These are phyloP conservation scores for Senna tora DNA, from an alignment of 306 rosid species.

Conservation along the genomic window DNA sequence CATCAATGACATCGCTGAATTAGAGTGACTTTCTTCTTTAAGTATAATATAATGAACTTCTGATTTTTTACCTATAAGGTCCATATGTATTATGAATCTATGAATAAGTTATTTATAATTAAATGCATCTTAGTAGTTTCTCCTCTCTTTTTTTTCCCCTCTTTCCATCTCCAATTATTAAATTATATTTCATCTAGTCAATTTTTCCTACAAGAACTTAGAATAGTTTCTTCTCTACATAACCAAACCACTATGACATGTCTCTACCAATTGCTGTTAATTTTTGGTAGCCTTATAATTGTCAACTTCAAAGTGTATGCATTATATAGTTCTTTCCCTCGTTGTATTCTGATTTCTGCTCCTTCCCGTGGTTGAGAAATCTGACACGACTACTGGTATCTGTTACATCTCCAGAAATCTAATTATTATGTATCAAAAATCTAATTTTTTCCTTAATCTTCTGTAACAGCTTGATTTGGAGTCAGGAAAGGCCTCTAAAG, in stretches of 20 bases:
- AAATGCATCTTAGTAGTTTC: too few species aligned
- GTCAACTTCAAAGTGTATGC: background rate
- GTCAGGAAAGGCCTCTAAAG: slow-evolving; percentile 40
- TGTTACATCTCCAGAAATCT: slow-evolving; percentile 20
- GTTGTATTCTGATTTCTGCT: background rate
- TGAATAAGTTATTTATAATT: too few species aligned
- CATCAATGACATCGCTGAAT: background rate
- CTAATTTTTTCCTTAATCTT: background rate
- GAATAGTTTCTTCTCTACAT: too few species aligned
- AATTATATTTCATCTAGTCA: too few species aligned
- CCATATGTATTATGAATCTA: slow-evolving; percentile 10
- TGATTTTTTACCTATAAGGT: slow-evolving; percentile 46
- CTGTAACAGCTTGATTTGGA: slow-evolving; percentile 62
- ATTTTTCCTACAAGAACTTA: too few species aligned
- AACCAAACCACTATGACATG: too few species aligned
- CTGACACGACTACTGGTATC: too few species aligned
- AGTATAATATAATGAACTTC: background rate
- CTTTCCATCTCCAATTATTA: too few species aligned
- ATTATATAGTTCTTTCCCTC: background rate
- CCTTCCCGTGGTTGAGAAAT: background rate
- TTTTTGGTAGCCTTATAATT: background rate
- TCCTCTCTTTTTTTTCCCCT: too few species aligned
- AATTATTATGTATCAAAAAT: too few species aligned
- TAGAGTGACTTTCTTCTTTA: background rate
- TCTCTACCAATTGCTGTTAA: background rate